phyloP scores from a whole-genome alignment of 306 rosid genomes.

The Quercus ilex region DNA sequence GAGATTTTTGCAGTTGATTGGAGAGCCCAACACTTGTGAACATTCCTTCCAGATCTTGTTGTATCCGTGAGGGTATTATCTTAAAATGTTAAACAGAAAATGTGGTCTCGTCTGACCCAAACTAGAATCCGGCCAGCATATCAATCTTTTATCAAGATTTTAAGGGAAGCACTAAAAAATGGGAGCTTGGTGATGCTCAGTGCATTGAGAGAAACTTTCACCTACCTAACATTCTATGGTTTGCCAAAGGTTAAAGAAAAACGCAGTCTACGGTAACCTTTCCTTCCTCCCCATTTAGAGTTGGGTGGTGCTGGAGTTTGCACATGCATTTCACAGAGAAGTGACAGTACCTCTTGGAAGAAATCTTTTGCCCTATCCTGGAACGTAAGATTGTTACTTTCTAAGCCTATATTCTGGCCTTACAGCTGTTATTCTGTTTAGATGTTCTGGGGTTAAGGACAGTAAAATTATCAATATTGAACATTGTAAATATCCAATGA shows the following conservation, averaged over 20 bases:
- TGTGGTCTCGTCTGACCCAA: not conserved
- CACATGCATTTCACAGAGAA: not conserved
- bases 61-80: not conserved
- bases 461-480: not conserved
- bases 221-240: not conserved
- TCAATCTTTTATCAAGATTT: not conserved
- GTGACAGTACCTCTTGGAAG: too few relatives aligned
- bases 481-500: not conserved
- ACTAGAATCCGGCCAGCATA: not conserved
- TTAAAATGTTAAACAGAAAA: not conserved
- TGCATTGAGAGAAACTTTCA: not conserved
- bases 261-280: too few relatives aligned
- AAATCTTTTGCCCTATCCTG: too few relatives aligned
- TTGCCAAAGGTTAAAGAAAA: too few relatives aligned
- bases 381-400: not conserved
- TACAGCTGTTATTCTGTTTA: not conserved
- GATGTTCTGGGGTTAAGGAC: not conserved
- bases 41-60: not conserved
- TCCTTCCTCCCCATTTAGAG: not conserved
- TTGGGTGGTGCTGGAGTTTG: not conserved
- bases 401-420: not conserved
- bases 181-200: not conserved
- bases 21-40: constrained; percentile 89
- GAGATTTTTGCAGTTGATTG: constrained; percentile 80
- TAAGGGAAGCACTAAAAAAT: not conserved